Evolutionary conservation across 352 stramenopile species (phyloP).

Genomic region (Phytophthora pisi): DNA sequence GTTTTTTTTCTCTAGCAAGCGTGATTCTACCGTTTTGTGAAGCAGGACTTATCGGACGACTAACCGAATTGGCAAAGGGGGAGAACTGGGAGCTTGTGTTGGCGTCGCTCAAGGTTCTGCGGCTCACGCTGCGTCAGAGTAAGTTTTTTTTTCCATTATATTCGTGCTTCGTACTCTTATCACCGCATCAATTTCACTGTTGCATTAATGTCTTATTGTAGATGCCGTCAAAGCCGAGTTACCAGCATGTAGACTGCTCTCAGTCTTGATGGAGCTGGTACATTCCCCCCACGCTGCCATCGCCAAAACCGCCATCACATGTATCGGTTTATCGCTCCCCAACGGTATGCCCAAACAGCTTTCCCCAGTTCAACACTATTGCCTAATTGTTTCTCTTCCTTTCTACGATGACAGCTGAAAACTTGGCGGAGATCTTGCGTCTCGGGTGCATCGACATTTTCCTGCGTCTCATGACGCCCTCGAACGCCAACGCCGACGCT

Average conservation of each 20-base stretch:
- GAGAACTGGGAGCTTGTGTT: constrained; percentile 44
- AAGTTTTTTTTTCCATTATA: constrained; percentile 4
- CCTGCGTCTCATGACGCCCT: constrained; percentile 50
- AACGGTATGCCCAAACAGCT: constrained; percentile 41
- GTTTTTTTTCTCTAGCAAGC: constrained; percentile 22
- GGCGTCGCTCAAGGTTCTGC: constrained; percentile 57
- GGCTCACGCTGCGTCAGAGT: constrained; percentile 58
- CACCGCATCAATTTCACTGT: too few species aligned
- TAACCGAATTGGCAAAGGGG: constrained; percentile 41
- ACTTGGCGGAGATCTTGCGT: constrained; percentile 55
- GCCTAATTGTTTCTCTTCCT: not conserved
- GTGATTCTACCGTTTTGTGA: constrained; percentile 54
- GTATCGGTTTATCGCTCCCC: constrained; percentile 59
- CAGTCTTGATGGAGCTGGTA: constrained; percentile 50
- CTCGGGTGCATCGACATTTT: constrained; percentile 65
- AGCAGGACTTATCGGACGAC: constrained; percentile 44
- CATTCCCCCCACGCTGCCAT: constrained; percentile 44
- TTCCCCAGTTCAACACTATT: not conserved
- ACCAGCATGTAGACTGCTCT: constrained; percentile 38
- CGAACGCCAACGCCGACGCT: constrained; percentile 52
- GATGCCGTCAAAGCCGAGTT: constrained; percentile 46
- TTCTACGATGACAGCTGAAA: constrained; percentile 39
- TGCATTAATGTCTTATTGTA: constrained; percentile 3
- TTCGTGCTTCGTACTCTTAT: not conserved
- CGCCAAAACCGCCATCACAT: constrained; percentile 55